Base-by-base conservation (phyloP, 1,139 yeast genomes). In the Petasospora rhodanensis region DNA sequence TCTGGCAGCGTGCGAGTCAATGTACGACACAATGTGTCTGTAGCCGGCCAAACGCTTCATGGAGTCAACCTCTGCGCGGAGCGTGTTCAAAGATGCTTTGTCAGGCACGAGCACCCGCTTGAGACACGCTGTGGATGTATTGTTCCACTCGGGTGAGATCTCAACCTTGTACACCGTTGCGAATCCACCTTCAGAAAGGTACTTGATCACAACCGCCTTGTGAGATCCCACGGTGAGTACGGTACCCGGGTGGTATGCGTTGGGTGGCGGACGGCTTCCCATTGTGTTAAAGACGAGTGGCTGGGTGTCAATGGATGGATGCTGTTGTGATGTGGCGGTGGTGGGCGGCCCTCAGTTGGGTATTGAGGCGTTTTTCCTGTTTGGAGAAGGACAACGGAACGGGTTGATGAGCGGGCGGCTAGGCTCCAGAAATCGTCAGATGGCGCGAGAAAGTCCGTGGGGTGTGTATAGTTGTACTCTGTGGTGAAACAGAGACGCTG, bases 1-100 rank as follows among this genome's bases (percentile, higher is more conserved):
- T 46, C 96, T 66, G n/a, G 94, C 76, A 5, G 98, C 98, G 62
- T 91, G 95, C 3, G 96, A 85, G 59, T 93, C 98, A 42, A 83
- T 84, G 55, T 91, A 93, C 17, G 82, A 76, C 10, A 93, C 97
- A 44, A 91, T 79, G 51, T 83, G 79, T 17, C 75, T 73, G 45
- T 82, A 76, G 3, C 93, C 94, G 36, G 79, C 66, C 34, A 91
- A 66, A 30, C 93, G 69, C 56, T 87, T 85, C 94, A 83, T 83
- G 10, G 86, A 85, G 46, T 80, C 91, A 6, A 83, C 93, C 54
- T 83, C 94, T 41, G 80, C 84, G 35, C 93, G 61, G 42, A 83
- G 63, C 31, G 76, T 73, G 43, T 75, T 73, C 51, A 83, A 64
- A 20, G 82, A 81, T 55, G 70, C 68, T 51, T 82, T 83, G 53